Evolutionary conservation across 2,329 filamentous ascomycete species (phyloP).

Genomic region (Ceratocystis lukuohia): DNA sequence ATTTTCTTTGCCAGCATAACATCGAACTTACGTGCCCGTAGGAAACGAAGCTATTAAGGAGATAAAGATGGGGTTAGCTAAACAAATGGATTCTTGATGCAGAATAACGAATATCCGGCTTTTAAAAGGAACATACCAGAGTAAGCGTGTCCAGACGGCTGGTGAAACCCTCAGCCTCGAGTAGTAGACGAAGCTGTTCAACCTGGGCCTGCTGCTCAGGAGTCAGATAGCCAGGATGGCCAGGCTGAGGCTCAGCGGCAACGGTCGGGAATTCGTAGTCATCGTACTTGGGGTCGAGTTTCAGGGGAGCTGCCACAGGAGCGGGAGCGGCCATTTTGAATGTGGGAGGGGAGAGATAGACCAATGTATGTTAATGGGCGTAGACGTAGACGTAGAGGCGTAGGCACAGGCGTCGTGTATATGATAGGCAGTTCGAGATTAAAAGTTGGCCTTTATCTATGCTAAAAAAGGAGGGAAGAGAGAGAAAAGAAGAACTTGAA

Average conservation of each 20-base stretch:
- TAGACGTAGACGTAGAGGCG: background rate
- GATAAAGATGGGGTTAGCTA: conserved; percentile 1
- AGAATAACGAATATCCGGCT: background rate
- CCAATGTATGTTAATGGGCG: background rate
- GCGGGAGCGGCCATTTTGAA: conserved; percentile 14
- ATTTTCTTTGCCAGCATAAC: conserved; percentile 73
- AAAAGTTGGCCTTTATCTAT: background rate
- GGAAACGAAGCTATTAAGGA: conserved; percentile 57
- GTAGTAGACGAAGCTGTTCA: conserved; percentile 65
- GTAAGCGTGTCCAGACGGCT: conserved; percentile 86
- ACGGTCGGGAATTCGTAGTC: conserved; percentile 84
- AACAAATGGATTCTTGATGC: conserved; percentile 1
- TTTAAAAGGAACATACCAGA: conserved; percentile 47
- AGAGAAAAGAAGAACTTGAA: background rate
- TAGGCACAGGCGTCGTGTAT: background rate
- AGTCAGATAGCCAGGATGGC: conserved; percentile 81
- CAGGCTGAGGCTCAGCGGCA: conserved; percentile 53
- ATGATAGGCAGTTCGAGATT: background rate
- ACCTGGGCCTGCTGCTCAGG: conserved; percentile 81
- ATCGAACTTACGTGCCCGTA: conserved; percentile 91
- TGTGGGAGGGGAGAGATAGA: background rate
- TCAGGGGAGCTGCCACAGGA: conserved; percentile 26
- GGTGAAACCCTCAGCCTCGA: conserved; percentile 71
- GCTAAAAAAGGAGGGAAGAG: background rate
- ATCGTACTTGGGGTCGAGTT: conserved; percentile 83